These are phyloP conservation scores for Prunus mongolica DNA, from an alignment of 306 rosid species.

Conservation along the genomic window DNA sequence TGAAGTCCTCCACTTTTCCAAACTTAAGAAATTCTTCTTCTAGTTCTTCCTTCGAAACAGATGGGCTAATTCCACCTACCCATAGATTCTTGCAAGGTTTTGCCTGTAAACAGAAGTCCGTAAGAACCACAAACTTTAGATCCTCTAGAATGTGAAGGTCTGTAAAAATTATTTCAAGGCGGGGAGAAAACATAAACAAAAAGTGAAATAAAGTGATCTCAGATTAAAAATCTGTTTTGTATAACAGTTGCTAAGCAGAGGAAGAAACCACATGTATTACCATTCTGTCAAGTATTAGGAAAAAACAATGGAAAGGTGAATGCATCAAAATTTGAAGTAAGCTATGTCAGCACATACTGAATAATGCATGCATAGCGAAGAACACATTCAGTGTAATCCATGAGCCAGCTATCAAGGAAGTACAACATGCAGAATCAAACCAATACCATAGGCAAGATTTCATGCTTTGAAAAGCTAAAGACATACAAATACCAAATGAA, in stretches of 20 bases:
- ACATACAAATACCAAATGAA: background rate
- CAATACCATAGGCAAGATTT: background rate
- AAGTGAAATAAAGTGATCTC: background rate
- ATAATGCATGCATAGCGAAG: background rate
- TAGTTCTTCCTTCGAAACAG: slow-evolving; percentile 74
- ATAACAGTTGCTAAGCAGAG: background rate
- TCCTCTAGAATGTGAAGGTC: background rate
- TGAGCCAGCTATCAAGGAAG: background rate
- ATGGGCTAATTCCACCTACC: slow-evolving; percentile 93
- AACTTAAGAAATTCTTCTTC: slow-evolving; percentile 79
- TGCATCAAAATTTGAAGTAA: background rate
- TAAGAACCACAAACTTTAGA: slow-evolving; percentile 7
- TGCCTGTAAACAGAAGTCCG: slow-evolving; percentile 55
- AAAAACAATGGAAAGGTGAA: background rate
- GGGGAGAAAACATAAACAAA: background rate
- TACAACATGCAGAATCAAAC: background rate
- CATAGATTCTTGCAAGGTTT: slow-evolving; percentile 81
- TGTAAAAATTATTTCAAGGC: background rate
- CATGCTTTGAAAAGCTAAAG: background rate
- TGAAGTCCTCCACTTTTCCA: slow-evolving; percentile 84
- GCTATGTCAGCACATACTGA: background rate
- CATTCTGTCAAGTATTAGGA: background rate
- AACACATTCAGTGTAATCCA: background rate
- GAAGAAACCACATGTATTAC: background rate
- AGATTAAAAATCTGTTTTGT: background rate